Evolutionary conservation across 257 asterid species (phyloP).

Genomic region (Vinca minor): DNA sequence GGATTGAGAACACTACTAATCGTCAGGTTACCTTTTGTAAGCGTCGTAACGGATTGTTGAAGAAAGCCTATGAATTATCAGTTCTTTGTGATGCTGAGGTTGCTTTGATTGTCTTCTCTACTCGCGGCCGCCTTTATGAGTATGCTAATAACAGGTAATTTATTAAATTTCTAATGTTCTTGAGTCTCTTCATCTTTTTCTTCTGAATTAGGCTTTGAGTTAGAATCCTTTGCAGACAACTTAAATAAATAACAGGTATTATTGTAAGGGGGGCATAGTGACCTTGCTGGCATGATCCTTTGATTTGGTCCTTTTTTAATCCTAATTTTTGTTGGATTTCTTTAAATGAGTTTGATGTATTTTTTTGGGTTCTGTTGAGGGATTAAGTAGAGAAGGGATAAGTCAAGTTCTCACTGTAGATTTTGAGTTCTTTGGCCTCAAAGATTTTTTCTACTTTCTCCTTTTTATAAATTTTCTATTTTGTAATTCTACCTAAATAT

Average conservation of each 20-base stretch:
- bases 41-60: conserved; percentile 78
- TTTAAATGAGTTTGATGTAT: conserved; percentile 4
- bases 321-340: conserved; percentile 10
- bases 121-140: conserved; percentile 90
- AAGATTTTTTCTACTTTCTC: conserved; percentile 22
- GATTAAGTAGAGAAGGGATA: conserved; percentile 13
- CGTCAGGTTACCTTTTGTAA: conserved; percentile 96
- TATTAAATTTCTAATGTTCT: too few relatives aligned
- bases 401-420: conserved; percentile 21
- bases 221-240: too few relatives aligned
- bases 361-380: conserved; percentile 6
- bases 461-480: conserved; percentile 22
- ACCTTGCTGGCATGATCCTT: too few relatives aligned
- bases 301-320: neutral
- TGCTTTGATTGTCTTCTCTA: conserved; percentile 83
- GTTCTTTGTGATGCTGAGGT: conserved; percentile 97
- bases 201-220: too few relatives aligned
- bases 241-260: too few relatives aligned
- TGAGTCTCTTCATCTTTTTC: too few relatives aligned
- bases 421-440: conserved; percentile 14
- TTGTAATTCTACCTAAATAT: conserved; percentile 24
- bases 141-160: conserved; percentile 71
- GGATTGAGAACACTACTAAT: conserved; percentile 95
- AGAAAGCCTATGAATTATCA: conserved; percentile 85
- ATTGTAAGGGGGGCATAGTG: too few relatives aligned